These are phyloP conservation scores for Pyrenophora graminea DNA, from an alignment of 2,329 filamentous ascomycete species.

Conservation along the genomic window DNA sequence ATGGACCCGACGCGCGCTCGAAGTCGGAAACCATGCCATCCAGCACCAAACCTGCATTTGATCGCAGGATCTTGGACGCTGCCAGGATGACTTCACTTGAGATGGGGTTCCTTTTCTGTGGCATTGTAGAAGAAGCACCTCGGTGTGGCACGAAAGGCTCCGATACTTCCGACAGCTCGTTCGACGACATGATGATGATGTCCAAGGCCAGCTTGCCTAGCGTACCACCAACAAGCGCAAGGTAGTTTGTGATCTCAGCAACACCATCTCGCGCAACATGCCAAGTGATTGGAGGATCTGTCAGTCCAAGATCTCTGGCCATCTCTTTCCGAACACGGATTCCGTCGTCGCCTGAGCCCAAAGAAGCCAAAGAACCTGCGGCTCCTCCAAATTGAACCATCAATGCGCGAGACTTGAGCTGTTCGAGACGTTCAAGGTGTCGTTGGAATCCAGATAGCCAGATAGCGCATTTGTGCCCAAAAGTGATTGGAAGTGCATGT, in stretches of 20 bases:
- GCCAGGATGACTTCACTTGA: slow-evolving; percentile 62
- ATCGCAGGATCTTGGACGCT: slow-evolving; percentile 58
- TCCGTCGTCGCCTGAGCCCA: slow-evolving; percentile 55
- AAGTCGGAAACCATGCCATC: slow-evolving; percentile 64
- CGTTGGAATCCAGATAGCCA: slow-evolving; percentile 58
- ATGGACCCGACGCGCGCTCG: slow-evolving; percentile 61
- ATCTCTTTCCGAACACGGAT: slow-evolving; percentile 56
- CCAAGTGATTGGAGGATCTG: slow-evolving; percentile 61
- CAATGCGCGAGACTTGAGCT: slow-evolving; percentile 53
- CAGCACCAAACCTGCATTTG: slow-evolving; percentile 57
- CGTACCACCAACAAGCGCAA: slow-evolving; percentile 58
- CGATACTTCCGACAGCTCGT: slow-evolving; percentile 59
- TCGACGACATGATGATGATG: slow-evolving; percentile 62
- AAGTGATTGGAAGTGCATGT: slow-evolving; percentile 61
- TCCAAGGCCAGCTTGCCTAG: slow-evolving; percentile 62
- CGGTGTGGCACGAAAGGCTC: slow-evolving; percentile 53
- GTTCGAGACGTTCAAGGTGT: slow-evolving; percentile 54
- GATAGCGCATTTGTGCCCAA: slow-evolving; percentile 63
- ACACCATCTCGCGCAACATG: slow-evolving; percentile 60
- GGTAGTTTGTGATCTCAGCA: slow-evolving; percentile 59
- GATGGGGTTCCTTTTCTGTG: slow-evolving; percentile 61
- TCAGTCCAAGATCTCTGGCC: slow-evolving; percentile 54
- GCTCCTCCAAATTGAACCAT: slow-evolving; percentile 63
- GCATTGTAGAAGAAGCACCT: slow-evolving; percentile 44
- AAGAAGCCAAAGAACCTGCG: slow-evolving; percentile 59